Conservation (phyloP, 1,284 basidiomycete species). For the Moniliophthora roreri region DNA sequence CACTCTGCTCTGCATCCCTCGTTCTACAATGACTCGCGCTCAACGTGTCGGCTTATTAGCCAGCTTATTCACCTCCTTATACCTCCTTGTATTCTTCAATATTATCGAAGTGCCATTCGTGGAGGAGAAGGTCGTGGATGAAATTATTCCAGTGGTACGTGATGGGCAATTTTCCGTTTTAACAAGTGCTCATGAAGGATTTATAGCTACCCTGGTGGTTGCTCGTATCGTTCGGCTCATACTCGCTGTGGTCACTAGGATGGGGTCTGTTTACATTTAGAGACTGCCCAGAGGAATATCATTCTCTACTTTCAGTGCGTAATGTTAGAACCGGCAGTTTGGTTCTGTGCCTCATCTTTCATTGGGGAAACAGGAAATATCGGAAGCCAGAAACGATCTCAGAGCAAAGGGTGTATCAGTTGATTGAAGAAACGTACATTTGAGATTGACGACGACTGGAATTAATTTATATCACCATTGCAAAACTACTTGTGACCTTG, state of each 20-base stretch:
- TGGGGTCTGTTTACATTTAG: no score
- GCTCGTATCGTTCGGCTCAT: background rate
- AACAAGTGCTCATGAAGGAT: background rate
- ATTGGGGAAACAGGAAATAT: constrained; percentile 49
- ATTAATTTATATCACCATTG: background rate
- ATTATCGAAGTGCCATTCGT: constrained; percentile 58
- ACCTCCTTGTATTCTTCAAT: constrained; percentile 55
- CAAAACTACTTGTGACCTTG: background rate
- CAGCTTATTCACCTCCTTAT: constrained; percentile 43
- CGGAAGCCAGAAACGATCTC: constrained; percentile 68
- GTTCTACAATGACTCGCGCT: constrained; percentile 52
- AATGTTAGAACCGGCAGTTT: background rate
- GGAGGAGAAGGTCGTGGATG: constrained; percentile 38
- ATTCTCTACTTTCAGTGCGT: no score
- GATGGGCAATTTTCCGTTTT: background rate
- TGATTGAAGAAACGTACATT: constrained; percentile 39
- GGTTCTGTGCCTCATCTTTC: constrained; percentile 5
- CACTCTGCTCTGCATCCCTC: background rate
- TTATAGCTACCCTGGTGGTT: constrained; percentile 10
- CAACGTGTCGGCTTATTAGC: constrained; percentile 49
- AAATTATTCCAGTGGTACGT: constrained; percentile 63
- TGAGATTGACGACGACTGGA: background rate
- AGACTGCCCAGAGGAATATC: no score
- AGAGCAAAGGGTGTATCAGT: constrained; percentile 64
- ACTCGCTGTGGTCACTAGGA: background rate